Evolutionary conservation across 371 early-diverging fungal genomes (phyloP).

Genomic region (Apophysomyces elegans): DNA sequence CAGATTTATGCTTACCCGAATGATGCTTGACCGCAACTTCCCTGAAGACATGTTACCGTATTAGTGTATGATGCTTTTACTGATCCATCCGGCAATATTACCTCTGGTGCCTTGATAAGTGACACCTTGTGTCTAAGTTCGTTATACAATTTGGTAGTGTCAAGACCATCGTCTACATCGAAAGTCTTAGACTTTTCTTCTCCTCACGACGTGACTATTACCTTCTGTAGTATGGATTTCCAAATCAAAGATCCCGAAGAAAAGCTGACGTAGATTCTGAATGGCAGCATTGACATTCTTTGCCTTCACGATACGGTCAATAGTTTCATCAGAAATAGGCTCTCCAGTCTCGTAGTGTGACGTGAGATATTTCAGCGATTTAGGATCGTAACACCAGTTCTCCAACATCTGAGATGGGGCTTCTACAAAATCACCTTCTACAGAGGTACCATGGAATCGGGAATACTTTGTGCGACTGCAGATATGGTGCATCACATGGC

Average conservation of each 20-base stretch:
- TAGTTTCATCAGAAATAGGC: constrained; percentile 74
- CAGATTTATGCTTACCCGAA: constrained; percentile 37
- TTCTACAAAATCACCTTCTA: constrained; percentile 92
- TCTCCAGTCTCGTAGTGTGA: constrained; percentile 75
- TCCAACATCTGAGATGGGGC: constrained; percentile 81
- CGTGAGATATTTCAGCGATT: constrained; percentile 70
- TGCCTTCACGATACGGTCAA: constrained; percentile 69
- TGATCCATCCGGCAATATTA: constrained; percentile 8
- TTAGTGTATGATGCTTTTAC: constrained; percentile 9
- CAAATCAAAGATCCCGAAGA: constrained; percentile 82
- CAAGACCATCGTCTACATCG: constrained; percentile 47
- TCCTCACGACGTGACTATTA: neutral
- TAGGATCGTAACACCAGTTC: constrained; percentile 84
- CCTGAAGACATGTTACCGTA: constrained; percentile 17
- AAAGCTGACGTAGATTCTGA: constrained; percentile 74
- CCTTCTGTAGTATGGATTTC: constrained; percentile 63
- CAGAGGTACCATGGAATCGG: constrained; percentile 78
- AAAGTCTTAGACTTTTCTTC: neutral
- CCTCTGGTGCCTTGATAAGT: constrained; percentile 58
- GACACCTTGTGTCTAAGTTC: constrained; percentile 68
- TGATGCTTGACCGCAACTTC: constrained; percentile 54
- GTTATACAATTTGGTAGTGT: constrained; percentile 63
- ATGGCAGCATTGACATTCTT: constrained; percentile 80
- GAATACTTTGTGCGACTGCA: constrained; percentile 74
- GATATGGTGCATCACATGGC: constrained; percentile 84